Base-by-base conservation (phyloP, 2,329 filamentous ascomycete species). In the Epichloe gansuensis region DNA sequence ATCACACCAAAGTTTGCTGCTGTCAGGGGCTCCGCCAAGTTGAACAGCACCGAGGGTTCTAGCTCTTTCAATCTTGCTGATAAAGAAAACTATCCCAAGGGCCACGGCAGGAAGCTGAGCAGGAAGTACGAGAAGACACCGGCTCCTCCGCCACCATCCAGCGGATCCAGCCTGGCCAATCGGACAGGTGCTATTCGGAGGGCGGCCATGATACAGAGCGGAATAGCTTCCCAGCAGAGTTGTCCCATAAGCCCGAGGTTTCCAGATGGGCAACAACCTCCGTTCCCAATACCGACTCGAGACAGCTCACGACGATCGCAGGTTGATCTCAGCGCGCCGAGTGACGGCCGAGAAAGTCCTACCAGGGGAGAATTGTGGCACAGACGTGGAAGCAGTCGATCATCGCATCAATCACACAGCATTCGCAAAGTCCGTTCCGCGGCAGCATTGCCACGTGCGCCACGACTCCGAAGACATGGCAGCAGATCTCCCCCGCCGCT, bases 281-380 rank as follows among this genome's bases (percentile, higher is more conserved):
- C 93, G 0, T 96, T 95, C 71, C 90, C 93, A 0, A 95, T 98
- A 6, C 93, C 93, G 0, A 84, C 84, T 3, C 77, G 93, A 52
- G 87, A 88, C 34, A 97, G 91, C 67, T 98, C 90, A 5, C 81
- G 89, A 54, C 83, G 85, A 60, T 77, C 84, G 23, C 78, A 81
- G 0, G 68, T 82, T 54, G 84, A 78, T 58, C 72, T 77, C 49
- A 89, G 86, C 63, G 73, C 74, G 3, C 74, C 76, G 0, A 81
- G 79, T 55, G 89, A 95, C 56, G 86, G 86, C 3, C 83, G 82
- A 41, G 78, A 81, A 56, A 95, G 88, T 63, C 89, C 89, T 1
- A 89, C 84, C 1, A 76, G 80, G 35, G 69, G 70, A 11, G 72
- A 73, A n/a, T 74, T 74, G 23, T 80, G 77, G 67, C 73, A 78